These are phyloP conservation scores for Neofusicoccum umdonicola DNA, from an alignment of 2,329 filamentous ascomycete genomes.

Conservation along the genomic window DNA sequence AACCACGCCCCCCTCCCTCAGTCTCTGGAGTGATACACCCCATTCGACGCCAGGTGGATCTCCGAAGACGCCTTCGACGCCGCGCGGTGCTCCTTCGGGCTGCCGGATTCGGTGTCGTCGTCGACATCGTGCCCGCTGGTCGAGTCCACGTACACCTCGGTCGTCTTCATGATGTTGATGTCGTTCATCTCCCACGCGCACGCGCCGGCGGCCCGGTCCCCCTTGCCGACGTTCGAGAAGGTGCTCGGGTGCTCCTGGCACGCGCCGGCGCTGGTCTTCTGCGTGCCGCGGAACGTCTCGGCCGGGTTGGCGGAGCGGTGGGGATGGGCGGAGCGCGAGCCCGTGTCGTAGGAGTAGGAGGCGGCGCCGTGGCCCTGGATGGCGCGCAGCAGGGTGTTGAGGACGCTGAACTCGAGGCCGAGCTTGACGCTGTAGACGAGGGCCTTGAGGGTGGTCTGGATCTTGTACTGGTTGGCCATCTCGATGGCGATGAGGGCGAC, in stretches of 20 bases:
- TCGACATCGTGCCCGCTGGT: background rate
- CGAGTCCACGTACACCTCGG: background rate
- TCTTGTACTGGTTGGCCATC: conserved; percentile 2
- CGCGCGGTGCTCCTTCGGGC: background rate
- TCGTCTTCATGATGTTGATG: conserved; percentile 5
- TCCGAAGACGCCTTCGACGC: background rate
- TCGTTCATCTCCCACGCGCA: background rate
- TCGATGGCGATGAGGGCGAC: conserved; percentile 30
- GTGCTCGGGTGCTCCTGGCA: background rate
- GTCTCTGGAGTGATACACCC: background rate
- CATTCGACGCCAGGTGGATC: background rate
- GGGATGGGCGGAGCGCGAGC: background rate
- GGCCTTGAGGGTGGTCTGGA: background rate
- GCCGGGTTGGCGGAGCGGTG: background rate
- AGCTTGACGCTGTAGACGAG: conserved; percentile 8
- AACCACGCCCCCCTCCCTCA: background rate
- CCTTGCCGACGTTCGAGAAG: background rate
- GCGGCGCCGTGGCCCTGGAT: background rate
- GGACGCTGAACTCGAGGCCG: background rate
- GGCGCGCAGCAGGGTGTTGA: background rate
- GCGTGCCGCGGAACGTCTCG: background rate
- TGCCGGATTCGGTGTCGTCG: background rate
- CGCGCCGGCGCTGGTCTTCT: background rate
- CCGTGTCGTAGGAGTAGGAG: background rate
- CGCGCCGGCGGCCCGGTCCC: background rate